These are phyloP conservation scores for Gastrolobium villosum DNA, from an alignment of 306 rosid genomes.

Conservation along the genomic window DNA sequence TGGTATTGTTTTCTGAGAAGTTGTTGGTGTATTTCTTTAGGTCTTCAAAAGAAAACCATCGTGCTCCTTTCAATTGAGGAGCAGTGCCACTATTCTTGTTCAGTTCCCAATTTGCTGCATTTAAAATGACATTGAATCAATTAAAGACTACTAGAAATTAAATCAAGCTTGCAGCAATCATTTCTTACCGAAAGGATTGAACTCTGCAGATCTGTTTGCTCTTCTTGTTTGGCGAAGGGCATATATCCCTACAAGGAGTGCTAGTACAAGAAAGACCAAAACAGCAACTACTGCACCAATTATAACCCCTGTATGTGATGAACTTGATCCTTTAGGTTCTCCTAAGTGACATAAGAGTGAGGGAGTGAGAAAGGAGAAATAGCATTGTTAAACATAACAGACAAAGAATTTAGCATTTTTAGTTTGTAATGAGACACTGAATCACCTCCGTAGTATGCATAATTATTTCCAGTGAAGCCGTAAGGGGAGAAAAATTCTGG, in stretches of 20 bases:
- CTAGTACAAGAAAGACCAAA: conserved; percentile 58
- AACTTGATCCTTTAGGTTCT: conserved; percentile 45
- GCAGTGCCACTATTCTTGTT: conserved; percentile 59
- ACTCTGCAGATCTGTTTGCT: conserved; percentile 57
- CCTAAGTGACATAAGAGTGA: conserved; percentile 15
- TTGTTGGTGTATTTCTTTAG: conserved; percentile 69
- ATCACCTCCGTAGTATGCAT: conserved; percentile 55
- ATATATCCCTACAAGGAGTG: conserved; percentile 67
- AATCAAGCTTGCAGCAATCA: conserved; percentile 29
- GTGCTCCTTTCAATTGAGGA: conserved; percentile 74
- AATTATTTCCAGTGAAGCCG: conserved; percentile 45
- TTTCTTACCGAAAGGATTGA: conserved; percentile 61
- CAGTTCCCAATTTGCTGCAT: conserved; percentile 64
- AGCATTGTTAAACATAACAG: conserved; percentile 17
- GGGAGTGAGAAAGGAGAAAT: conserved; percentile 39
- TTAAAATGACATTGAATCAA: conserved; percentile 41
- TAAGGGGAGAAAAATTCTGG: conserved; percentile 68
- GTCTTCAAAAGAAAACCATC: conserved; percentile 78
- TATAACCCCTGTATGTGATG: conserved; percentile 49
- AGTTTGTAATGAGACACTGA: conserved; percentile 28
- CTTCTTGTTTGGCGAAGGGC: conserved; percentile 63
- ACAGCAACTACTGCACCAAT: conserved; percentile 77
- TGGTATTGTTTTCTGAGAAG: conserved; percentile 55
- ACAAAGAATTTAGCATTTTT: conserved; percentile 20
- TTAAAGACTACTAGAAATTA: conserved; percentile 21